Conservation (phyloP, 352 stramenopile species). For the Globisporangium spiculum region DNA sequence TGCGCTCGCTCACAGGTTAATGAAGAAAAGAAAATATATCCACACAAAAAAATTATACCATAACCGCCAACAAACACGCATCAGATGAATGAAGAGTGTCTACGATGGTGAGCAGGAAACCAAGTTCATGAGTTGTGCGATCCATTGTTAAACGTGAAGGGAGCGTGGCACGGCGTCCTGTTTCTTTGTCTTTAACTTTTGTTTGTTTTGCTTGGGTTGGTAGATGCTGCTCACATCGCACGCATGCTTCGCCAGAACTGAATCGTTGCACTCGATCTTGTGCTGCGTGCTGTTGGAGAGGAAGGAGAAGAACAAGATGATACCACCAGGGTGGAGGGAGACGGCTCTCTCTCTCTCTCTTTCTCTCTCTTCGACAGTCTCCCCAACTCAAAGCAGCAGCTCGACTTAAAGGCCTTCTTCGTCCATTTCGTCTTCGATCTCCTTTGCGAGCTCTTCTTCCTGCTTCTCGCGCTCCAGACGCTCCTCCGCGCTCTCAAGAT, state of each 20-base stretch:
- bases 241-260: background rate
- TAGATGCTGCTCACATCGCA: background rate
- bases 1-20: conserved; percentile 4
- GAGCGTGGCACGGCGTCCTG: background rate
- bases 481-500: conserved; percentile 91
- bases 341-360: background rate
- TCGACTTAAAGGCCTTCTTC: conserved; percentile 82
- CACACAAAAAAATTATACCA: conserved; percentile 3
- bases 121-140: background rate
- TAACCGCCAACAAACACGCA: background rate
- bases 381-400: background rate
- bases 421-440: conserved; percentile 96
- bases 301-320: background rate
- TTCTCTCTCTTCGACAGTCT: background rate
- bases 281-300: background rate
- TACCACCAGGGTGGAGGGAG: background rate
- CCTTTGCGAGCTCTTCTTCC: conserved; percentile 94
- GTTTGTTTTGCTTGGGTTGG: background rate
- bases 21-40: conserved; percentile 10
- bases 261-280: background rate
- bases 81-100: background rate
- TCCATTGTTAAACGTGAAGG: background rate
- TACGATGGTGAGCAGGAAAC: background rate
- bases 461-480: conserved; percentile 91
- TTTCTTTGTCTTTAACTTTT: background rate